Percentiles rank a stretch among this genome's conserved stretches.
phyloP scores from a whole-genome alignment of 2,329 filamentous ascomycete species.

The Colletotrichum euphorbiae region DNA sequence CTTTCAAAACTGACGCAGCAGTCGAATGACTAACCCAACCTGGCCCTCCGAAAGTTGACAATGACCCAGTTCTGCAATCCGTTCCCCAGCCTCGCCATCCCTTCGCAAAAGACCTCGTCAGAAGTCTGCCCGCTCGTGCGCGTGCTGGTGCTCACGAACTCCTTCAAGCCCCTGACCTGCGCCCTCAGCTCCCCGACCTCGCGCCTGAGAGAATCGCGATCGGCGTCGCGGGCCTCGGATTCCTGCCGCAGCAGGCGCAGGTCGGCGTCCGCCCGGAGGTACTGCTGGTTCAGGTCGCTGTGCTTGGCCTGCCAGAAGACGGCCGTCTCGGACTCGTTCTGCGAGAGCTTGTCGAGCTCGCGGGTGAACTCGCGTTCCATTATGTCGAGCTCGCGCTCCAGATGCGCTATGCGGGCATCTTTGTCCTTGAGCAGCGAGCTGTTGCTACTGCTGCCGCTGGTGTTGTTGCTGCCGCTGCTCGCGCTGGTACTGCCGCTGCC shows the following conservation, averaged over 20 bases:
- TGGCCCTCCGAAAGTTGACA: conserved; percentile 73
- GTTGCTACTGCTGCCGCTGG: conserved; percentile 38
- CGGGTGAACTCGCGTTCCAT: conserved; percentile 66
- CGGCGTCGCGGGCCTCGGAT: conserved; percentile 59
- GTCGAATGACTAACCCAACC: conserved; percentile 58
- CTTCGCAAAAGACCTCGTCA: conserved; percentile 74
- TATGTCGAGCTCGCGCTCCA: conserved; percentile 63
- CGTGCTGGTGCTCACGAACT: conserved; percentile 76
- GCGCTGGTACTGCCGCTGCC: conserved; percentile 37
- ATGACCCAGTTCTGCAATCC: conserved; percentile 81
- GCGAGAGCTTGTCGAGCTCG: conserved; percentile 64
- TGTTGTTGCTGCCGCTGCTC: conserved; percentile 35
- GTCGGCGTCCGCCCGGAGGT: conserved; percentile 64
- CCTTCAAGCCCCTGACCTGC: conserved; percentile 76
- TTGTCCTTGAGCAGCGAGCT: conserved; percentile 54
- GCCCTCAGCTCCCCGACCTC: conserved; percentile 65
- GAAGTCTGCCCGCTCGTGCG: conserved; percentile 70
- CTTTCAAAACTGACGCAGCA: neutral
- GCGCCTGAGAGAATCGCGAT: conserved; percentile 63
- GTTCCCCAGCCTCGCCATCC: conserved; percentile 71
- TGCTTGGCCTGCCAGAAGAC: conserved; percentile 70
- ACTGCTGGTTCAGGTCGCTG: conserved; percentile 63
- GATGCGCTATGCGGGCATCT: conserved; percentile 63
- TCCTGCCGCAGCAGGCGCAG: conserved; percentile 63
- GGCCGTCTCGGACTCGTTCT: conserved; percentile 66